Base-by-base conservation (phyloP, 495 filamentous ascomycete species). In the Chaetomium cochliodes region DNA sequence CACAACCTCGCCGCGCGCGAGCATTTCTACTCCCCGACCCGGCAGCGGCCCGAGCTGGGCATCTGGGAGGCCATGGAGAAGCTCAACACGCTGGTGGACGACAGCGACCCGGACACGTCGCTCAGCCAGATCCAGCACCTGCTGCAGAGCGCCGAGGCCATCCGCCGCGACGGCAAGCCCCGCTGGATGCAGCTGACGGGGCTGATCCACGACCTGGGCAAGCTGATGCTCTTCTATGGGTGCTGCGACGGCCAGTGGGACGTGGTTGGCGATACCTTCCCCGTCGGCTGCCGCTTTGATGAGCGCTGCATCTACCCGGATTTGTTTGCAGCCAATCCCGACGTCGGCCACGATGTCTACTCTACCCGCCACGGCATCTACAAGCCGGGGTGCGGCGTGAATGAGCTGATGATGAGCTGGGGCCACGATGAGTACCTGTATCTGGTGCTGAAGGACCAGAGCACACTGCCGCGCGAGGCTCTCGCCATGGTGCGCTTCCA, bases 351-450 rank as follows among this genome's bases (percentile, higher is more conserved):
- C 73, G 70, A 77, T 0, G 81, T 93, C 56, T 96, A 91, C 73
- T 80, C 85, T 67, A 87, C 87, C 26, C 79, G 87, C 72, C 79
- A 87, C 67, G 92, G 92, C 23, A 92, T 96, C 65, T 96, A 96
- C 74, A 78, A 77, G 1, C 83, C 86, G 7, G 85, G 87, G 4
- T 92, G 90, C 65, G 92, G 92, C 2, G 76, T 96, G 15, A 89
- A 92, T 67, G 91, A 90, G 65, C 79, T 96, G 55, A 92, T 96
- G 86, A 82, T 96, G 62, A 91, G 87, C 60, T 96, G 92, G 92
- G 92, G 92, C 28, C 92, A 96, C 68, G 91, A 96, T 67, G 92
- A 96, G 77, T 96, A 93, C 70, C 81, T 96, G 49, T 96, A 94
- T 76, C 87, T 91, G 67, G 86, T 96, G 49, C 82, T 87, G 68